phyloP scores from a whole-genome alignment of 2,329 filamentous ascomycete genomes.

The Rhexocercosporidium sp. region DNA sequence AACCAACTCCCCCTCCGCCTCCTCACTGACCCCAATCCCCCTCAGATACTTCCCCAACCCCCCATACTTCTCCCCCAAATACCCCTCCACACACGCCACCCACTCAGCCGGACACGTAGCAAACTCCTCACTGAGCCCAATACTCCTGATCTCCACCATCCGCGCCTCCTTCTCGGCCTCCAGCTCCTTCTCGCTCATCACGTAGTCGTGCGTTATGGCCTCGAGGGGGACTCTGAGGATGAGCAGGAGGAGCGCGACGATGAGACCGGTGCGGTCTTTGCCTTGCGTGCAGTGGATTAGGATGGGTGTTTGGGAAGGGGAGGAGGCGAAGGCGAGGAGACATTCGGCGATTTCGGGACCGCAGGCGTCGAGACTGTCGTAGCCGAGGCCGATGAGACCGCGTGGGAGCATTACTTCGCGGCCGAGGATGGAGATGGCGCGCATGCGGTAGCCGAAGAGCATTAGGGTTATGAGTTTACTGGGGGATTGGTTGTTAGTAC shows the following conservation, averaged over 20 bases:
- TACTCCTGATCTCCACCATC: conserved; percentile 68
- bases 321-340: conserved; percentile 11
- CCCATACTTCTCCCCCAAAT: conserved; percentile 67
- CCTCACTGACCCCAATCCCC: conserved; percentile 49
- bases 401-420: conserved; percentile 73
- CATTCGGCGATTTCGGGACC: conserved; percentile 62
- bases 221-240: conserved; percentile 60
- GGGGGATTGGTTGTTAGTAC: conserved; percentile 15
- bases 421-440: conserved; percentile 73
- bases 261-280: conserved; percentile 81
- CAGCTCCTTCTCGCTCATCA: conserved; percentile 67
- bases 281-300: conserved; percentile 88
- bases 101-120: conserved; percentile 68
- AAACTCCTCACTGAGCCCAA: conserved; percentile 78
- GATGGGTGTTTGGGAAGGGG: conserved; percentile 51
- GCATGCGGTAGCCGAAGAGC: conserved; percentile 67
- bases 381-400: conserved; percentile 73
- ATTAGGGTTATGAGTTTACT: conserved; percentile 68
- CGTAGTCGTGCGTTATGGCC: conserved; percentile 75
- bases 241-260: conserved; percentile 71
- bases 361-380: conserved; percentile 71
- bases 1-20: conserved; percentile 32
- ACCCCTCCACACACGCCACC: conserved; percentile 60
- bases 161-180: conserved; percentile 65
- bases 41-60: conserved; percentile 65